Conservation (phyloP, 1,284 basidiomycete genomes). For the Earliella scabrosa region DNA sequence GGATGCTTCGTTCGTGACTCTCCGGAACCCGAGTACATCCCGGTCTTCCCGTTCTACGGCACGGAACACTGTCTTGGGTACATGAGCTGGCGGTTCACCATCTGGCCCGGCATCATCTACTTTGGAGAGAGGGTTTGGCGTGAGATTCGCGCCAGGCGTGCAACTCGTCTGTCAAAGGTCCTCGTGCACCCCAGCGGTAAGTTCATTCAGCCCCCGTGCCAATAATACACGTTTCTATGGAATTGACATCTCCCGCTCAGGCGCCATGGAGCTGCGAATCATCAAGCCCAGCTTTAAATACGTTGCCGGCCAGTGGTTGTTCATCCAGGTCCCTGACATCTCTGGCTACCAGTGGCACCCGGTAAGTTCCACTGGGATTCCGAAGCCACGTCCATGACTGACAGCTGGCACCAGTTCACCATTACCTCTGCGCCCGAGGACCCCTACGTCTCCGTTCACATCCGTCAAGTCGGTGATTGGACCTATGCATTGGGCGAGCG, state of each 20-base stretch:
- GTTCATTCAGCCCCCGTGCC: conserved; percentile 27
- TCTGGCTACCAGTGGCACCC: conserved; percentile 90
- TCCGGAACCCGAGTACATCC: conserved; percentile 65
- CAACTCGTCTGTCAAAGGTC: conserved; percentile 80
- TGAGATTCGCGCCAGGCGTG: conserved; percentile 74
- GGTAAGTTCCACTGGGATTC: conserved; percentile 45
- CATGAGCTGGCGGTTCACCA: conserved; percentile 83
- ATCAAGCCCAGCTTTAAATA: conserved; percentile 89
- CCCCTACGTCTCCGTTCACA: conserved; percentile 86
- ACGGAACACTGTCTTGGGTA: conserved; percentile 86
- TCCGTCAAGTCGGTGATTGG: conserved; percentile 91
- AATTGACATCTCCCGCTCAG: conserved; percentile 35
- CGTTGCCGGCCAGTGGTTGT: conserved; percentile 89
- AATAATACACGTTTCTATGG: conserved; percentile 5
- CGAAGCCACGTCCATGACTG: background rate
- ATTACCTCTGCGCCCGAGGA: conserved; percentile 93
- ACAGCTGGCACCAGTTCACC: conserved; percentile 64
- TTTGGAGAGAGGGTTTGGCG: conserved; percentile 83
- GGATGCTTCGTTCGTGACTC: conserved; percentile 92
- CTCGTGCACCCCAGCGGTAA: conserved; percentile 80
- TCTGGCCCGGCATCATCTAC: conserved; percentile 88
- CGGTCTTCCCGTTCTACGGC: conserved; percentile 81
- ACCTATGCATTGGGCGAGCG: conserved; percentile 81
- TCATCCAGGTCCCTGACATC: conserved; percentile 84
- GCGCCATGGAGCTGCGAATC: conserved; percentile 90